Evolutionary conservation across 345 rosid species (phyloP), one percentile per base, ranked within the genome.

Genomic region (Euphorbia pulcherrima): DNA sequence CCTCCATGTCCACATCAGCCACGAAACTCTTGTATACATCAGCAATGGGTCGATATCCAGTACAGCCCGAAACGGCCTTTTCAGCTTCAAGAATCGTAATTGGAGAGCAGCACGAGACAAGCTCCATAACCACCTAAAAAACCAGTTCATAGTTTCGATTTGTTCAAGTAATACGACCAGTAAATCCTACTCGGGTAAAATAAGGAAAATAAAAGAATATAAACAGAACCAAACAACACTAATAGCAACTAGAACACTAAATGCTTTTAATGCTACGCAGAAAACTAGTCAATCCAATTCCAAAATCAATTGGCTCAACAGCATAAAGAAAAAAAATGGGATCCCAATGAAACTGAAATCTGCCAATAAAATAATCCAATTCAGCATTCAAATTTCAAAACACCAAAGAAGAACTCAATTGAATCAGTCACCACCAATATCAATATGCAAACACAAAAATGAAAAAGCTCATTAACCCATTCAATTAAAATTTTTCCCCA

Each of bases 21-120:
- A 95, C 90, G 68, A 93, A 93, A 79, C 91, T 90, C 79, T 93
- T 93, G 76, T 96, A 90, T 21, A 85, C 96, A 78, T 93, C 97
- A 3, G 74, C 90, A 60, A 93, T 85, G 20, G 99, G 84, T 46
- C 96, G 92, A 71, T 93, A 93, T 18, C 99, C 99, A 2, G 99
- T 93, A 60, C 99, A 93, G 24, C 97, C 96, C 0, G 79, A 46
- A 5, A 89, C 60, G 13, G 90, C 83, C 51, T 70, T 93, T 77
- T 90, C 97, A 27, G 98, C 97, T 83, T 89, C 87, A 1, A 82
- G 72, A n/a, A 77, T 85, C 83, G 50, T 87, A 89, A 72, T 79
- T 89, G n/a, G 98, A 87, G 62, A 89, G 70, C 21, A 93, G 33
- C 37, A 89, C 98, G 39, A 84, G 67, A 58, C 98, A 89, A 72